phyloP scores from a whole-genome alignment of 345 rosid species.

The Pelargonium nanum region DNA sequence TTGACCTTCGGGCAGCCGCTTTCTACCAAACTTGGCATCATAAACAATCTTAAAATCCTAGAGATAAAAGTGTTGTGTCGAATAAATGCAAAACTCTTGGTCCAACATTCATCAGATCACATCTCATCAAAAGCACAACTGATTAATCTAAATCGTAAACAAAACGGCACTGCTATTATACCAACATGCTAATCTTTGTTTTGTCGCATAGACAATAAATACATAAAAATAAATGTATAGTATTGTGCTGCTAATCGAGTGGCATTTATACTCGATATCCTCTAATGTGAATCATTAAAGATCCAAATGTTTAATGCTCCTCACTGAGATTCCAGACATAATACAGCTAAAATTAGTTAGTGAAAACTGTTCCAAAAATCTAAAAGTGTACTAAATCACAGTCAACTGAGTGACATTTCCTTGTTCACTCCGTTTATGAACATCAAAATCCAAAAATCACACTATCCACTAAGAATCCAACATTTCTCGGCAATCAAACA shows the following conservation, averaged over 20 bases:
- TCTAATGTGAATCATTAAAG: too few relatives aligned
- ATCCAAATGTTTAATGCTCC: too few relatives aligned
- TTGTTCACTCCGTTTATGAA: not conserved
- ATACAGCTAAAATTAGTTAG: too few relatives aligned
- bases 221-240: too few relatives aligned
- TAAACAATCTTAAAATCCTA: constrained; percentile 71
- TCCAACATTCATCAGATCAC: not conserved
- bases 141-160: not conserved
- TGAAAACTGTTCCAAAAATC: too few relatives aligned
- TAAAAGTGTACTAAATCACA: too few relatives aligned
- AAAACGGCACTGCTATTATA: not conserved
- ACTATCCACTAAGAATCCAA: too few relatives aligned
- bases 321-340: too few relatives aligned
- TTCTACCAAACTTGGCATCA: constrained; percentile 91
- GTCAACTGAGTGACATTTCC: not conserved
- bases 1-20: constrained; percentile 39
- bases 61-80: constrained; percentile 23
- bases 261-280: too few relatives aligned
- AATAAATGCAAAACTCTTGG: constrained; percentile 22
- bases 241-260: too few relatives aligned
- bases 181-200: not conserved
- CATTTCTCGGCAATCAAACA: too few relatives aligned
- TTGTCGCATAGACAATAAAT: too few relatives aligned
- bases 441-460: not conserved
- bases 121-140: not conserved